Percentiles rank a stretch among this genome's conserved stretches.
Conservation (phyloP, 1,284 basidiomycete genomes). For the Anthracocystis walkeri region DNA sequence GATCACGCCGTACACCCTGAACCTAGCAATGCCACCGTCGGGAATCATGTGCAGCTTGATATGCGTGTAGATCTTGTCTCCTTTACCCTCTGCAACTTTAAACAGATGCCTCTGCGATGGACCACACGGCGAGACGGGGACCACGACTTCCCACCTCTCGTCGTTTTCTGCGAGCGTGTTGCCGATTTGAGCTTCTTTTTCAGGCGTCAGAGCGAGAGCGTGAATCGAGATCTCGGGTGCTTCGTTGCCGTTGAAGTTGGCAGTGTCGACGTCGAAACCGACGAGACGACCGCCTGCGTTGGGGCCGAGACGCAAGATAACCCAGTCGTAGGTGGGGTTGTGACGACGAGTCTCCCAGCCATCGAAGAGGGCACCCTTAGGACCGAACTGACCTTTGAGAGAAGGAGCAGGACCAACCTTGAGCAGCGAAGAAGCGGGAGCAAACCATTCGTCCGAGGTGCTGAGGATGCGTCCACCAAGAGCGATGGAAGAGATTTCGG, state of each 20-base stretch:
- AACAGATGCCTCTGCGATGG: conserved; percentile 89
- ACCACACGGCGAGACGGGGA: conserved; percentile 71
- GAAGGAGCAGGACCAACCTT: conserved; percentile 71
- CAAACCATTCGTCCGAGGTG: conserved; percentile 96
- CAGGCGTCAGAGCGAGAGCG: conserved; percentile 41
- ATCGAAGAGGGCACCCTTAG: conserved; percentile 91
- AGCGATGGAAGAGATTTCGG: conserved; percentile 87
- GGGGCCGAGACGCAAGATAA: conserved; percentile 86
- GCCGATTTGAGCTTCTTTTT: conserved; percentile 39
- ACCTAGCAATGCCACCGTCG: conserved; percentile 80
- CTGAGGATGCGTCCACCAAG: conserved; percentile 82
- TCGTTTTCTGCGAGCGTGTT: conserved; percentile 60
- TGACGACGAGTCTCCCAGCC: conserved; percentile 95
- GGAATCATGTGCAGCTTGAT: conserved; percentile 96
- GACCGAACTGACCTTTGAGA: conserved; percentile 92
- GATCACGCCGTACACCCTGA: conserved; percentile 69
- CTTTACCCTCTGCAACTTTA: conserved; percentile 71
- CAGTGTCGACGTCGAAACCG: conserved; percentile 95
- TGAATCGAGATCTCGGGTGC: conserved; percentile 61
- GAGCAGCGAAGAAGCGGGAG: conserved; percentile 84
- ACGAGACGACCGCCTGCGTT: conserved; percentile 75
- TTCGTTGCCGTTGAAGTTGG: conserved; percentile 97
- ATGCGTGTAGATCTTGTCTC: conserved; percentile 76
- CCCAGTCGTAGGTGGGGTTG: conserved; percentile 91
- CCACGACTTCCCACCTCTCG: conserved; percentile 59